Conservation (phyloP, 2,329 filamentous ascomycete genomes). For the Plenodomus biglobosus region DNA sequence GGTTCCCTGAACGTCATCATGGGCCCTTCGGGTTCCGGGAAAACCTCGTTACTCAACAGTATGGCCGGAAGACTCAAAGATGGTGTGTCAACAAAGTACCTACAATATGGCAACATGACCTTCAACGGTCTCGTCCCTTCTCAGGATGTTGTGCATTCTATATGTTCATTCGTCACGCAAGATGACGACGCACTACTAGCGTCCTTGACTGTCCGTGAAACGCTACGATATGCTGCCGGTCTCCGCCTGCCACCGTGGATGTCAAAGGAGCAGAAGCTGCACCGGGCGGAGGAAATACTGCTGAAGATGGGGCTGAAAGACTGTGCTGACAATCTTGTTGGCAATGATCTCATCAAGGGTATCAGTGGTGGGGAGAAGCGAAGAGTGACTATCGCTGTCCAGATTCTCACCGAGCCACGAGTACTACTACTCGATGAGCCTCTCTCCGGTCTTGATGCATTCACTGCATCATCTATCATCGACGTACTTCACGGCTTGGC, state of each 20-base stretch:
- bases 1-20: slow-evolving; percentile 75
- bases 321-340: slow-evolving; percentile 73
- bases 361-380: slow-evolving; percentile 80
- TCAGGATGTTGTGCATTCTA: slow-evolving; percentile 67
- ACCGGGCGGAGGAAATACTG: slow-evolving; percentile 69
- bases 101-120: slow-evolving; percentile 61
- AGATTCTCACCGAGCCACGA: slow-evolving; percentile 73
- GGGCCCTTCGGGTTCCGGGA: slow-evolving; percentile 77
- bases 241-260: slow-evolving; percentile 71
- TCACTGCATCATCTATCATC: slow-evolving; percentile 71
- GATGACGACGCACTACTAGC: slow-evolving; percentile 75
- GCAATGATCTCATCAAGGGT: slow-evolving; percentile 71
- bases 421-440: slow-evolving; percentile 75
- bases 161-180: slow-evolving; percentile 76
- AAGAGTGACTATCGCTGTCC: slow-evolving; percentile 74
- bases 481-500: slow-evolving; percentile 71
- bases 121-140: slow-evolving; percentile 72
- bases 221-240: slow-evolving; percentile 66
- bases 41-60: slow-evolving; percentile 72
- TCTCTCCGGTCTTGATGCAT: slow-evolving; percentile 74
- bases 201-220: slow-evolving; percentile 75
- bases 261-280: slow-evolving; percentile 66
- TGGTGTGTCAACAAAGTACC: slow-evolving; percentile 64
- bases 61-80: slow-evolving; percentile 69
- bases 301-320: slow-evolving; percentile 77